A percentile compares a stretch with the other conserved stretches of the same genome.
Evolutionary conservation across 108 stramenopile genomes (phyloP).

Genomic region (Fistulifera solaris): DNA sequence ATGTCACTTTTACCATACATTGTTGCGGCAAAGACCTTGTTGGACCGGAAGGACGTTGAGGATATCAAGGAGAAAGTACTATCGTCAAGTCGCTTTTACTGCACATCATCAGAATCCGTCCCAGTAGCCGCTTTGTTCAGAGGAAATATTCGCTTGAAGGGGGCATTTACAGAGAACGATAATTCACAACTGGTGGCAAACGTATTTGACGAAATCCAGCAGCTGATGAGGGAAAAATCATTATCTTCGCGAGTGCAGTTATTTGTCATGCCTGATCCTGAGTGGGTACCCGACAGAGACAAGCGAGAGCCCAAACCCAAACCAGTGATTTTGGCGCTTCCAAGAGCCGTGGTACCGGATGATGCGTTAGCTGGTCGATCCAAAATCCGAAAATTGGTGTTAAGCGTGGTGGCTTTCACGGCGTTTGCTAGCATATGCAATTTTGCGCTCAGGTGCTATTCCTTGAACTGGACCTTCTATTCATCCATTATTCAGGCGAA

Average conservation of each 20-base stretch:
- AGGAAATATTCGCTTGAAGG: slow-evolving; percentile 26
- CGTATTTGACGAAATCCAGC: slow-evolving; percentile 38
- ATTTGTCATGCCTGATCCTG: slow-evolving; percentile 59
- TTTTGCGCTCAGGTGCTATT: slow-evolving; percentile 44
- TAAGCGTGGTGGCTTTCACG: slow-evolving; percentile 7
- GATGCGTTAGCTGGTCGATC: neutral
- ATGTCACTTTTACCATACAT: slow-evolving; percentile 42
- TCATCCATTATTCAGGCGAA: slow-evolving; percentile 44
- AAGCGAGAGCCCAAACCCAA: slow-evolving; percentile 17
- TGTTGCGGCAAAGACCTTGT: slow-evolving; percentile 17
- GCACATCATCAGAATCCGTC: slow-evolving; percentile 45
- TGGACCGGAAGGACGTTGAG: slow-evolving; percentile 32
- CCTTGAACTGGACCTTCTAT: slow-evolving; percentile 64
- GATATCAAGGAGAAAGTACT: slow-evolving; percentile 43
- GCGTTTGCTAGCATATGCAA: too few relatives aligned
- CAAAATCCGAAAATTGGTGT: neutral
- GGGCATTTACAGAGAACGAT: neutral
- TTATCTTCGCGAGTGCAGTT: slow-evolving; percentile 41
- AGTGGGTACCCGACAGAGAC: slow-evolving; percentile 22
- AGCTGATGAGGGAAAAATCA: slow-evolving; percentile 23
- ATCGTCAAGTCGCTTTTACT: slow-evolving; percentile 34
- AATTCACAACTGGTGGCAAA: slow-evolving; percentile 6
- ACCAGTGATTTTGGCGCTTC: slow-evolving; percentile 53
- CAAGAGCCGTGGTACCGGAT: slow-evolving; percentile 3
- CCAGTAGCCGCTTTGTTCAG: slow-evolving; percentile 60